These are phyloP conservation scores for Hyphodiscus sp. DNA, from an alignment of 2,329 filamentous ascomycete species.

Conservation along the genomic window DNA sequence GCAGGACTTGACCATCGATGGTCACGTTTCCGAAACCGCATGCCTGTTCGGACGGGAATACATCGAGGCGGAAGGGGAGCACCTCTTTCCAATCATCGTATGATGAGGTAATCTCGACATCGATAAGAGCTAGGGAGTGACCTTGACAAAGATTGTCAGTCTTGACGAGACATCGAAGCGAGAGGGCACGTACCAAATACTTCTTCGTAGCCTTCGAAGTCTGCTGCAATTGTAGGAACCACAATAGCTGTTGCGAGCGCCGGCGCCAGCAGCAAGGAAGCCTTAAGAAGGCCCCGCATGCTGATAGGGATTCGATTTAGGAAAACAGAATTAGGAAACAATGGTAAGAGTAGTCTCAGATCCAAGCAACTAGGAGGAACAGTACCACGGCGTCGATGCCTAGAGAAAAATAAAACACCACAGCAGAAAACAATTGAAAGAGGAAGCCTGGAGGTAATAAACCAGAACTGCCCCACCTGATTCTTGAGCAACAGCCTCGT, in stretches of 20 bases:
- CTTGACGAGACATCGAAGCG: neutral
- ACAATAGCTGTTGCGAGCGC: slow-evolving; percentile 22
- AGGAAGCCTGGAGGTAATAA: slow-evolving; percentile 1
- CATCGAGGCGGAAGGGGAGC: slow-evolving; percentile 35
- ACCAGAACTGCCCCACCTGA: neutral
- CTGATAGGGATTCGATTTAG: slow-evolving; percentile 1
- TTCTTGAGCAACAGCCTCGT: neutral
- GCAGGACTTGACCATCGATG: slow-evolving; percentile 39
- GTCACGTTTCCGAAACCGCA: slow-evolving; percentile 43
- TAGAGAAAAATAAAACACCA: slow-evolving; percentile 1
- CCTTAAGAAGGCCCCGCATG: slow-evolving; percentile 29
- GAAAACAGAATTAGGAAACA: neutral
- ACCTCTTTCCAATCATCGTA: slow-evolving; percentile 13
- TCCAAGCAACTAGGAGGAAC: neutral
- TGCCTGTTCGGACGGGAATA: slow-evolving; percentile 38
- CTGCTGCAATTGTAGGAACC: slow-evolving; percentile 11
- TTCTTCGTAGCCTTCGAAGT: neutral
- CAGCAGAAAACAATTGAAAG: neutral
- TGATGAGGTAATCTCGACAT: slow-evolving; percentile 17
- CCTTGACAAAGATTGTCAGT: slow-evolving; percentile 8
- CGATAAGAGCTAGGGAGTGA: slow-evolving; percentile 14
- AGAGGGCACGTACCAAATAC: too few species aligned
- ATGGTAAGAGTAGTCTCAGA: neutral
- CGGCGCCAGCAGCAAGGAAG: slow-evolving; percentile 25
- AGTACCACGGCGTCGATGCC: slow-evolving; percentile 1